Evolutionary conservation across 2,329 filamentous ascomycete species (phyloP), one percentile per base, ranked within the genome.

Genomic region (Penicillium sp.): DNA sequence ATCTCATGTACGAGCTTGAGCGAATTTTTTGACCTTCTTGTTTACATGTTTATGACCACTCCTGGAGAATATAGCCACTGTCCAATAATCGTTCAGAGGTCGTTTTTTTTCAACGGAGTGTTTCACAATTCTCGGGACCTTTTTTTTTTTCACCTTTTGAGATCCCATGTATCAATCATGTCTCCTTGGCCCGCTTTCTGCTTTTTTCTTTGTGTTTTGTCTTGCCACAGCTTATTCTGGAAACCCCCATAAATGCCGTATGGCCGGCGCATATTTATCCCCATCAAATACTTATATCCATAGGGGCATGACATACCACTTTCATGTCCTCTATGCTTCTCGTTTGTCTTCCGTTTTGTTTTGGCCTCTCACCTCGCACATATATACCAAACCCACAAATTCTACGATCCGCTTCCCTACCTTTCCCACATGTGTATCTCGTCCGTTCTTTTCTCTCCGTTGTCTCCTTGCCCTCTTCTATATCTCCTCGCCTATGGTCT

Each of bases 1-100:
- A 73, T 62, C 60, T 58, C 60, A 69, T 72, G 66, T 71, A 73
- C 67, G 70, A 72, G 68, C 67, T 64, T 69, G 66, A 69, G 70
- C 68, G 68, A 64, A 66, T 62, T 70, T 67, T 66, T 62, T 58
- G 56, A 42, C 50, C 55, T 65, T 65, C 61, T 69, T 67, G 59
- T 65, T 61, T 57, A 63, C 60, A 65, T 50, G 46, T 60, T 64
- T 54, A 54, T 40, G 39, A 54, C 53, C 53, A 56, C 57, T 38
- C 57, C 60, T 34, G 37, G 40, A 46, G 46, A 38, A 18, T 23
- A 46, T 44, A 52, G 42, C 50, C n/a, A 9, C 32, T 13, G 27
- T 32, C 10, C 27, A 32, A 25, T 15, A 29, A 21, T 35, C 10
- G 35, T 23, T 8, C 38, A 31, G n/a, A 27, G 50, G 21, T 51